Percentiles rank a stretch among this genome's conserved stretches.
Conservation (phyloP, 805 yeast species). For the Cyberlindnera sargentensis region DNA sequence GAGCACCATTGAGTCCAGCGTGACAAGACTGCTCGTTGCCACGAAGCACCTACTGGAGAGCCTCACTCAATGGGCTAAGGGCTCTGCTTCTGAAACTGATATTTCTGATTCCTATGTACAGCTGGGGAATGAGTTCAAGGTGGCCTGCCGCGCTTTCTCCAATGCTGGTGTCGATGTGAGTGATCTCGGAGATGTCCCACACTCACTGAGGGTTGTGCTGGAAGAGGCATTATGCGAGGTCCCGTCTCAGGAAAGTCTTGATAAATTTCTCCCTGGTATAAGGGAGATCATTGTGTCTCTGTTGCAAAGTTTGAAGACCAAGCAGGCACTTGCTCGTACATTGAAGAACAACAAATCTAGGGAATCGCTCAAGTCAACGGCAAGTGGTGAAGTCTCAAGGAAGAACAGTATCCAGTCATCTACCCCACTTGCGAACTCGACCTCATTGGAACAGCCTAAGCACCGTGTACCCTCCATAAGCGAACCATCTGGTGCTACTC, state of each 20-base stretch:
- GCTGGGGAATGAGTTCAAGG: slow-evolving; percentile 88
- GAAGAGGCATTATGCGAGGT: slow-evolving; percentile 83
- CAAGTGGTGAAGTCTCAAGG: slow-evolving; percentile 8
- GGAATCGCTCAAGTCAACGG: slow-evolving; percentile 12
- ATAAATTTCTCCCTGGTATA: slow-evolving; percentile 73
- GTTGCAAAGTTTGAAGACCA: slow-evolving; percentile 70
- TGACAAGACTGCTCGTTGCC: slow-evolving; percentile 72
- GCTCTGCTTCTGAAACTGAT: slow-evolving; percentile 68
- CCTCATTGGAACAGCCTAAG: background rate
- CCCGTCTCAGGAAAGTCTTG: slow-evolving; percentile 78
- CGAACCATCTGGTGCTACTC: background rate
- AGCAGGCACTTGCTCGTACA: slow-evolving; percentile 54
- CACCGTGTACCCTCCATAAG: background rate
- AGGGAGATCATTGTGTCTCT: slow-evolving; percentile 79
- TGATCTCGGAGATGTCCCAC: slow-evolving; percentile 90
- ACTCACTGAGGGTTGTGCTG: slow-evolving; percentile 64
- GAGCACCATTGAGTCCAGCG: slow-evolving; percentile 68
- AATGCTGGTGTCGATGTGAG: slow-evolving; percentile 73
- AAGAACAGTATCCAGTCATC: slow-evolving; percentile 3
- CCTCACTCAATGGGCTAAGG: slow-evolving; percentile 84
- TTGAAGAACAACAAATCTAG: slow-evolving; percentile 24
- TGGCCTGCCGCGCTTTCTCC: slow-evolving; percentile 73
- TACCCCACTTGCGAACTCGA: slow-evolving; percentile 1
- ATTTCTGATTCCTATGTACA: slow-evolving; percentile 90
- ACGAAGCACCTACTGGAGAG: slow-evolving; percentile 85